These are phyloP conservation scores for Eremochloa ophiuroides DNA, from an alignment of 176 grass and related monocot genomes.

Conservation along the genomic window DNA sequence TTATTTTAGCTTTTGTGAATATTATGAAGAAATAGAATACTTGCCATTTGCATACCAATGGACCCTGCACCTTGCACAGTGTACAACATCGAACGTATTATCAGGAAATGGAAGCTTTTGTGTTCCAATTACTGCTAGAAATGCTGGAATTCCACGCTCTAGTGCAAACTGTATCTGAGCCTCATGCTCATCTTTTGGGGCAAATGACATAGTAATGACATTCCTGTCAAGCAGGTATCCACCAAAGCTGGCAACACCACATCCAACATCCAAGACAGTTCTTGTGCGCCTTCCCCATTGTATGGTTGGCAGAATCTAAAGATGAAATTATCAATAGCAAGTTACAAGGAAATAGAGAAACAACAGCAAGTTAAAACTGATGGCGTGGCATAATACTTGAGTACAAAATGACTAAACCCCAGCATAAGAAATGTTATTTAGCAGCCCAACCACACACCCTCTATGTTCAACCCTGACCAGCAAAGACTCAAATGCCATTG, in stretches of 20 bases:
- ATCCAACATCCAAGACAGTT: conserved; percentile 90
- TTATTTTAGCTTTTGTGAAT: conserved; percentile 6
- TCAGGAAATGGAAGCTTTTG: conserved; percentile 81
- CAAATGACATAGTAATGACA: conserved; percentile 92
- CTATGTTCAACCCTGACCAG: not conserved
- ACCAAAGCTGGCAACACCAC: conserved; percentile 94
- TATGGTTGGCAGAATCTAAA: conserved; percentile 65
- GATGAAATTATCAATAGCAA: not conserved
- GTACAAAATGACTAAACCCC: not conserved
- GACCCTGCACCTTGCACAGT: conserved; percentile 89
- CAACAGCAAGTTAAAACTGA: not conserved
- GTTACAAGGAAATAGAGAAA: not conserved
- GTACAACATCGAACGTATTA: conserved; percentile 83
- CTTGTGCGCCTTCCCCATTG: conserved; percentile 67
- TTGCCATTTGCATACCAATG: conserved; percentile 80
- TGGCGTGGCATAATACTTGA: not conserved
- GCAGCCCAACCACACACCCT: not conserved
- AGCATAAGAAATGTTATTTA: not conserved
- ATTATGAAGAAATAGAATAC: conserved; percentile 1
- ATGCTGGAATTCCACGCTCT: conserved; percentile 88
- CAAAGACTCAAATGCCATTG: not conserved
- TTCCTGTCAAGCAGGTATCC: conserved; percentile 77
- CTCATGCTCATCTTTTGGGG: conserved; percentile 95
- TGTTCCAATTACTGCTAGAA: conserved; percentile 83
- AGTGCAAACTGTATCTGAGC: conserved; percentile 96